These are phyloP conservation scores for Phytophthora capsici DNA, from an alignment of 352 stramenopile species.

Conservation along the genomic window DNA sequence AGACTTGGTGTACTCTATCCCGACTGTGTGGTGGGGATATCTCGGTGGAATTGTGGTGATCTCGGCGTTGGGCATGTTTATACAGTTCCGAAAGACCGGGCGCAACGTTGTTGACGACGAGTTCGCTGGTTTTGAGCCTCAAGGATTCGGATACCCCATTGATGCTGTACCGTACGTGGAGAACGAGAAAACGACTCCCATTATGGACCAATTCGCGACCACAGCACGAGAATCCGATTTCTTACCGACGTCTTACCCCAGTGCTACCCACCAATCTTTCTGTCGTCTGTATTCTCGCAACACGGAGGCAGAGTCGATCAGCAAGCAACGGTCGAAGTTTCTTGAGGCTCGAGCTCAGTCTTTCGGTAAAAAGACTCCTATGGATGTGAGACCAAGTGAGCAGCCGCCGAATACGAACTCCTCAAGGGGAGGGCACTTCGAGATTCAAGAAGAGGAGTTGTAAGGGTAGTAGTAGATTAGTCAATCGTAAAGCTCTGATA, in stretches of 20 bases:
- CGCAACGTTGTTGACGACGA: constrained; percentile 28
- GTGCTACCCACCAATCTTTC: constrained; percentile 27
- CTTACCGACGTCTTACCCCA: constrained; percentile 21
- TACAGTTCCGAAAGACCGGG: constrained; percentile 42
- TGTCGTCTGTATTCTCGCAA: constrained; percentile 39
- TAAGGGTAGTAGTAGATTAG: constrained; percentile 7
- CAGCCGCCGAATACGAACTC: constrained; percentile 9
- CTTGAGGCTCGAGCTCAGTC: constrained; percentile 27
- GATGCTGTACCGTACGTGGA: constrained; percentile 28
- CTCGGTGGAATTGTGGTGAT: constrained; percentile 44
- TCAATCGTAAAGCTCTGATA: background rate
- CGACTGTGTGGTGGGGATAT: constrained; percentile 50
- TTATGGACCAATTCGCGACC: constrained; percentile 16
- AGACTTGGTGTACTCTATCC: constrained; percentile 36
- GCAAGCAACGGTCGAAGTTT: constrained; percentile 27
- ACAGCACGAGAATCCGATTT: constrained; percentile 26
- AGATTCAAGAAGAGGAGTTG: constrained; percentile 20
- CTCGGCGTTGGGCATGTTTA: constrained; percentile 32
- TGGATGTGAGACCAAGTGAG: constrained; percentile 17
- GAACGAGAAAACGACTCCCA: constrained; percentile 24
- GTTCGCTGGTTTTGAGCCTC: constrained; percentile 19
- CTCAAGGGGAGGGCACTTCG: background rate
- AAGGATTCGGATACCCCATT: constrained; percentile 27
- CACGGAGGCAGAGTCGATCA: constrained; percentile 31
- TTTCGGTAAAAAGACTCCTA: constrained; percentile 12